phyloP scores from a whole-genome alignment of 2,329 filamentous ascomycete species.

The Penicillium sp. region DNA sequence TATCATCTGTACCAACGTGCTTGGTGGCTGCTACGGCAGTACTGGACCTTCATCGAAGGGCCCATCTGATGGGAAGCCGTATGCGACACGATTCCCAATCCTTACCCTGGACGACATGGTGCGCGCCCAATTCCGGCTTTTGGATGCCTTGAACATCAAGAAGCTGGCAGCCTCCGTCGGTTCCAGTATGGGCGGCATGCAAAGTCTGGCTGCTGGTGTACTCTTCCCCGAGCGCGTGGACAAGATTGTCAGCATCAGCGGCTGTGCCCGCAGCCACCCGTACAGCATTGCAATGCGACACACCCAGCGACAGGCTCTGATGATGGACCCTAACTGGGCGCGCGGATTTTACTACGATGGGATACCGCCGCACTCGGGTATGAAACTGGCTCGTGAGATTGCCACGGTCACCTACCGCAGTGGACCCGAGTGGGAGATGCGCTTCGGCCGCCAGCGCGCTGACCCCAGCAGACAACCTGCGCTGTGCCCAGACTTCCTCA shows the following conservation, averaged over 20 bases:
- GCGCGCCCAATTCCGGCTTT: slow-evolving; percentile 81
- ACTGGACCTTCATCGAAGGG: slow-evolving; percentile 87
- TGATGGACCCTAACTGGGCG: slow-evolving; percentile 99
- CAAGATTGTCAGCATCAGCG: slow-evolving; percentile 81
- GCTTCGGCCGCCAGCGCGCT: slow-evolving; percentile 82
- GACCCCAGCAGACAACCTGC: slow-evolving; percentile 83
- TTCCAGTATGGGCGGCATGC: slow-evolving; percentile 98
- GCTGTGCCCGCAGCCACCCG: slow-evolving; percentile 88
- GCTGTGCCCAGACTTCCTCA: slow-evolving; percentile 93
- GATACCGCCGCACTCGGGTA: slow-evolving; percentile 87
- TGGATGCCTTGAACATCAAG: slow-evolving; percentile 71
- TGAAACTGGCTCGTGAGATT: slow-evolving; percentile 97
- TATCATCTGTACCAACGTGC: slow-evolving; percentile 92
- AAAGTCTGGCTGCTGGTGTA: slow-evolving; percentile 80
- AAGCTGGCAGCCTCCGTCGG: slow-evolving; percentile 89
- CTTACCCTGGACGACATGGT: slow-evolving; percentile 98
- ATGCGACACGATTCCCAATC: slow-evolving; percentile 93
- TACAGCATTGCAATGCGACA: slow-evolving; percentile 99
- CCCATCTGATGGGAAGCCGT: slow-evolving; percentile 78
- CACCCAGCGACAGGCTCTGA: slow-evolving; percentile 92
- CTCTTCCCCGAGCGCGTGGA: slow-evolving; percentile 78
- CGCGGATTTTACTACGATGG: slow-evolving; percentile 87
- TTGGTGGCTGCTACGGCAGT: slow-evolving; percentile 92
- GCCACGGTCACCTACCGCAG: slow-evolving; percentile 96
- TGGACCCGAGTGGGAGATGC: slow-evolving; percentile 94